Conservation (phyloP, 352 stramenopile genomes). For the Phytophthora citrophthora region DNA sequence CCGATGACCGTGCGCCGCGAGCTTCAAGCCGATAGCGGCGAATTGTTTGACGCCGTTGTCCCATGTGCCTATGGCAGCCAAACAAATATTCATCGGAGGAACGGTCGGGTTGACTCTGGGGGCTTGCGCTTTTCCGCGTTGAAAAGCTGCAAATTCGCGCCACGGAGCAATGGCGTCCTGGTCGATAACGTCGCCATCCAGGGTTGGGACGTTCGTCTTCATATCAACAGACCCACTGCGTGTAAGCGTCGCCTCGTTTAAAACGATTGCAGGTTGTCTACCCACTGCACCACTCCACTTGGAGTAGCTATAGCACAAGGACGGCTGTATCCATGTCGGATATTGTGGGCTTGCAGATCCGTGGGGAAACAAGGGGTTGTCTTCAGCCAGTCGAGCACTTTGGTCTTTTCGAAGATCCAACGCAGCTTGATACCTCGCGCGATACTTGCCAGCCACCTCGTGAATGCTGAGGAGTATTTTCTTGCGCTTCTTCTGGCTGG, state of each 20-base stretch:
- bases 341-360: neutral
- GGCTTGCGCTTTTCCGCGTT: slow-evolving; percentile 3
- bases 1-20: slow-evolving; percentile 64
- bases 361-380: slow-evolving; percentile 7
- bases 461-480: slow-evolving; percentile 17
- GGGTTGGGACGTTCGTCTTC: neutral
- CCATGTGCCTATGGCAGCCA: slow-evolving; percentile 44
- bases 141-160: slow-evolving; percentile 9
- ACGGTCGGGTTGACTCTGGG: slow-evolving; percentile 13
- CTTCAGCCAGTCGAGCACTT: neutral
- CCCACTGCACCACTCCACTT: neutral
- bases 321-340: neutral
- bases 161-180: slow-evolving; percentile 8
- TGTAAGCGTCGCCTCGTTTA: slow-evolving; percentile 4
- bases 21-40: slow-evolving; percentile 49
- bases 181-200: slow-evolving; percentile 7
- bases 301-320: neutral
- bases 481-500: slow-evolving; percentile 15
- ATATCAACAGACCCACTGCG: slow-evolving; percentile 9
- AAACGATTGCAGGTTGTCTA: neutral
- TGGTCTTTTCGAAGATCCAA: slow-evolving; percentile 4
- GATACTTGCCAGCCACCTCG: neutral
- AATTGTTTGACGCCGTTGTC: slow-evolving; percentile 59
- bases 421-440: slow-evolving; percentile 11
- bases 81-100: slow-evolving; percentile 41